Evolutionary conservation across 805 yeast genomes (phyloP), one percentile per base, ranked within the genome.

Genomic region (Cyberlindnera maritima): DNA sequence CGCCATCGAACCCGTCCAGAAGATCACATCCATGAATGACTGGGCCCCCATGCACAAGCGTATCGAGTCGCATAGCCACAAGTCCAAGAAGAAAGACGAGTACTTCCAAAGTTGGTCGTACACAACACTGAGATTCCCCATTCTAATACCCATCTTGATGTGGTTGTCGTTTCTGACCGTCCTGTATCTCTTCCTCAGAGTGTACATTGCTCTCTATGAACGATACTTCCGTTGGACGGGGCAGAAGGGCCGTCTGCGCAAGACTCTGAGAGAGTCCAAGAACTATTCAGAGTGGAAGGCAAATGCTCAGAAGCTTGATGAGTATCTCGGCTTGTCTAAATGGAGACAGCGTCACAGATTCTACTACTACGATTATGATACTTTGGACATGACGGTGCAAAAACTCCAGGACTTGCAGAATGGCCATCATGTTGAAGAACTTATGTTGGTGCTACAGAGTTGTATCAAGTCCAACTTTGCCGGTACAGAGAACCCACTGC

Each of bases 381-480:
- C 88, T 0, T 65, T 87, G 9, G 63, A 70, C 38, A 65, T 76
- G 39, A 75, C 83, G 0, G 70, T 77, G 6, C 50, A 58, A 13
- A 70, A 75, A 46, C 61, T 85, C 42, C 56, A 62, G 28, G 41
- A 36, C 6, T 39, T 52, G 18, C 23, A 23, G 23, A 18, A 31
- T 21, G 39, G 5, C 63, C 78, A 21, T 52, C 53, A 18, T 56
- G 68, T 63, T 26, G 76, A 75, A 17, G 81, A 79, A 40, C 60
- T 85, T 28, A 69, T 79, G 67, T 62, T 76, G 12, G 65, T 81
- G 8, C 64, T 87, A 29, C 88, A 83, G 53, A 80, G 80, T 3
- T 85, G 91, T 55, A 63, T 86, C 21, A 83, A 83, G 59, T 72
- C 79, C 43, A 86, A 87, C 58, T 87, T 85, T 67, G 90, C 89